A percentile compares a stretch with the other conserved stretches of the same genome.
phyloP scores from a whole-genome alignment of 192 early-diverging fungal species.

The Backusella morwellensis region DNA sequence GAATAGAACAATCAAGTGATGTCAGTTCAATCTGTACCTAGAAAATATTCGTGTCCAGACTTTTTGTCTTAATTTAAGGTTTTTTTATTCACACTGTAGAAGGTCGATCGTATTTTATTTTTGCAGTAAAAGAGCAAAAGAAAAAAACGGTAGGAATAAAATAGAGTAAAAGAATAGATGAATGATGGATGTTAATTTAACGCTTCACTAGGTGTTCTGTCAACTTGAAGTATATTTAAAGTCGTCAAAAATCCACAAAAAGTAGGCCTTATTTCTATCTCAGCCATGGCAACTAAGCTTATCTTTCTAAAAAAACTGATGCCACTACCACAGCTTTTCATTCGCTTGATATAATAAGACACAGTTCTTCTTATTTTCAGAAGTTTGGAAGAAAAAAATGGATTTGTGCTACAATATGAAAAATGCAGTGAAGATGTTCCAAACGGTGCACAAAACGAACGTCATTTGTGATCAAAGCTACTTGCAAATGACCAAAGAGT shows the following conservation, averaged over 20 bases:
- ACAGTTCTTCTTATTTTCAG: background rate
- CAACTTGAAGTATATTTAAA: background rate
- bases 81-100: too few species aligned
- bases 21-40: background rate
- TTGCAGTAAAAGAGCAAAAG: too few species aligned
- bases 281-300: background rate
- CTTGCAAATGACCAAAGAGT: too few species aligned
- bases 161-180: background rate
- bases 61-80: background rate
- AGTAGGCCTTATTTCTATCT: background rate
- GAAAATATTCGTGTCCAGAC: background rate
- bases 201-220: background rate
- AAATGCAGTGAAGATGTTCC: background rate
- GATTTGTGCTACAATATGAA: background rate
- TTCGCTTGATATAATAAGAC: background rate
- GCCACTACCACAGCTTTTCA: background rate
- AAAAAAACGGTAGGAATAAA: too few species aligned
- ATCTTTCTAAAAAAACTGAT: background rate
- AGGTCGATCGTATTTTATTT: background rate
- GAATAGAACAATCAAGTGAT: slow-evolving; percentile 3
- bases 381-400: background rate
- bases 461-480: background rate
- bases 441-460: background rate
- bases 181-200: background rate
- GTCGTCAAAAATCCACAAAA: background rate